Conservation (phyloP, 2,329 filamentous ascomycete genomes). For the Plenodomus biglobosus region DNA sequence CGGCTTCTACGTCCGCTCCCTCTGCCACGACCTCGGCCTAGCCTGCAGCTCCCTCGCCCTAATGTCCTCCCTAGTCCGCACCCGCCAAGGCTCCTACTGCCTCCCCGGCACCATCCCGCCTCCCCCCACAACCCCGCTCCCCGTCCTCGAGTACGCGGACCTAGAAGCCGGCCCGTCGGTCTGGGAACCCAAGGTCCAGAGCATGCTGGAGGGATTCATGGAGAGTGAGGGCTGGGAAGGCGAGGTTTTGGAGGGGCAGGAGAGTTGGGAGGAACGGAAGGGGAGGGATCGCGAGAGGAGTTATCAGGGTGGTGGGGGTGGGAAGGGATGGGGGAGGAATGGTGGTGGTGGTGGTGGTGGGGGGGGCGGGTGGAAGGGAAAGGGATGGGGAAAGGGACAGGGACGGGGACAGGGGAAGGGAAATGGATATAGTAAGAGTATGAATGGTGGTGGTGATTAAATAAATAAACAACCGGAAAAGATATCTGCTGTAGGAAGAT, state of each 20-base stretch:
- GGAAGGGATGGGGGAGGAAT: slow-evolving; percentile 12
- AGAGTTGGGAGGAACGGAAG: slow-evolving; percentile 26
- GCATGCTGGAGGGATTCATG: slow-evolving; percentile 58
- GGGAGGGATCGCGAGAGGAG: slow-evolving; percentile 25
- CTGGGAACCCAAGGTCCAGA: slow-evolving; percentile 75
- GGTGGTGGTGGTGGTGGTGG: slow-evolving; percentile 10
- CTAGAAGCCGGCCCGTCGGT: slow-evolving; percentile 73
- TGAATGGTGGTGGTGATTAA: slow-evolving; percentile 9
- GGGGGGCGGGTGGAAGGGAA: too few relatives aligned
- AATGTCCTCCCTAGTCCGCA: slow-evolving; percentile 82
- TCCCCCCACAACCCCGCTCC: slow-evolving; percentile 65
- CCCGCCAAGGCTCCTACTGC: slow-evolving; percentile 75
- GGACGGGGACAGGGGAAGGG: too few relatives aligned
- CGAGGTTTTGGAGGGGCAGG: slow-evolving; percentile 33
- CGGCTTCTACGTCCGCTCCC: slow-evolving; percentile 93
- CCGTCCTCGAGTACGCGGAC: slow-evolving; percentile 75
- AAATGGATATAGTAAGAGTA: slow-evolving; percentile 14
- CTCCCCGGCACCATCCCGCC: neutral
- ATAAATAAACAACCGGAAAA: neutral
- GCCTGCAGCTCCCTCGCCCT: slow-evolving; percentile 79
- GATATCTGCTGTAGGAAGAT: neutral
- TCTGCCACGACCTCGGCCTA: slow-evolving; percentile 87
- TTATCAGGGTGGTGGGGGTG: slow-evolving; percentile 19
- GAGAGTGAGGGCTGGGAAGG: slow-evolving; percentile 43
- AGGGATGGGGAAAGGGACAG: too few relatives aligned